phyloP scores from a whole-genome alignment of 768 basidiomycete genomes.

The Gloeopeniophorella convolvens region DNA sequence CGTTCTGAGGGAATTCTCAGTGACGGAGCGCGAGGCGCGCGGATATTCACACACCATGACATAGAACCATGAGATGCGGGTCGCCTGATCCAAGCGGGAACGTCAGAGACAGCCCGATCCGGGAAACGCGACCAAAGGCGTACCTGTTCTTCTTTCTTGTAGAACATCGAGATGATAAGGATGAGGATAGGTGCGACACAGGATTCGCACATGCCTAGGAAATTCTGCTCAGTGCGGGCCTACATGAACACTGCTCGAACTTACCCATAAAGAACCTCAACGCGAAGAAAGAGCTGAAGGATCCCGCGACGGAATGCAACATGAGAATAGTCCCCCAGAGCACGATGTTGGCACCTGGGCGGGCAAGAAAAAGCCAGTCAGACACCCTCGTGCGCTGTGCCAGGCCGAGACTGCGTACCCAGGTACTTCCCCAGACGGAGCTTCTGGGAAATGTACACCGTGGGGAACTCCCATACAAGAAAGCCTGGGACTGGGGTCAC shows the following conservation, averaged over 20 bases:
- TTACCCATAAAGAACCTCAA: constrained; percentile 54
- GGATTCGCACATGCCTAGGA: constrained; percentile 57
- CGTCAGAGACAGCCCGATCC: background rate
- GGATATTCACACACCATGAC: constrained; percentile 41
- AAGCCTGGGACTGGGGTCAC: constrained; percentile 33
- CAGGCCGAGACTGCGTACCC: constrained; percentile 35
- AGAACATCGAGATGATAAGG: constrained; percentile 60
- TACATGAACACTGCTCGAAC: constrained; percentile 3
- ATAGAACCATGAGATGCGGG: constrained; percentile 59
- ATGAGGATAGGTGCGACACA: constrained; percentile 60
- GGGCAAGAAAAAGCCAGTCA: too few species aligned
- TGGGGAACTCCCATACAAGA: constrained; percentile 58
- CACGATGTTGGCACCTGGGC: constrained; percentile 47
- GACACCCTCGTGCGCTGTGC: too few species aligned
- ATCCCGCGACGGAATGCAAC: constrained; percentile 50
- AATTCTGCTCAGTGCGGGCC: background rate
- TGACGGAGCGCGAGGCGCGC: background rate
- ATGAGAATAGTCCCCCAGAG: constrained; percentile 55
- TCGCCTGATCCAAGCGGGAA: constrained; percentile 32
- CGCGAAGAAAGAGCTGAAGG: constrained; percentile 57
- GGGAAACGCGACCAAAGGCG: background rate
- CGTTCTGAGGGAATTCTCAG: constrained; percentile 37
- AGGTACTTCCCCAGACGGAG: constrained; percentile 55
- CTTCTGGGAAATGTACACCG: constrained; percentile 59
- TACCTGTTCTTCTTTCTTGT: constrained; percentile 61